Evolutionary conservation across 2,329 filamentous ascomycete species (phyloP), one percentile per base, ranked within the genome.

Genomic region (Monosporascus sp.): DNA sequence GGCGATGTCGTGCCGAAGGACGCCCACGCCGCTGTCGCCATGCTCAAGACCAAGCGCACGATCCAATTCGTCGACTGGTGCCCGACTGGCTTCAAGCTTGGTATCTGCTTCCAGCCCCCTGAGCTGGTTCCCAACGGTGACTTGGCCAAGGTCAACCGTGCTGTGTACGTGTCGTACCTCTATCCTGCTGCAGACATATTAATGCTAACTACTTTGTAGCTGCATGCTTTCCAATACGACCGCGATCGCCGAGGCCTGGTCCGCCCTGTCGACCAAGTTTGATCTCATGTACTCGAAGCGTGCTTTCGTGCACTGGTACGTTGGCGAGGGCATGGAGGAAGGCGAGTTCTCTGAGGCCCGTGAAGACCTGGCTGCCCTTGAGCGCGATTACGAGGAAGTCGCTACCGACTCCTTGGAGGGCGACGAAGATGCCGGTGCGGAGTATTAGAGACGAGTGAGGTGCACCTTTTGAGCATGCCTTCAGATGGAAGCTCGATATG

Each of bases 281-380:
- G 94, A 99, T 71, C 90, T 99, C 73, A 99, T 99, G 94, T 97
- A 97, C 87, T 95, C 90, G 75, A 99, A 99, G 88, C 94, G 94
- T 81, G 94, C 94, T 58, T 99, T 99, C 78, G 94, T 99, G 61
- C 94, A 99, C 80, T 99, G 94, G 94, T 99, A 97, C 69, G 94
- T 99, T 71, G 94, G 94, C 80, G 94, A 97, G 83, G 94, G 94
- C 85, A 99, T 99, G 94, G 94, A 99, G 83, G 94, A 99, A 77
- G 94, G 94, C 76, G 94, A 99, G 78, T 99, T 99, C 85, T 96
- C 90, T 53, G 94, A 99, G 82, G 94, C 94, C 61, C 92, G 94
- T 74, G 94, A 99, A 80, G 94, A 99, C 79, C 80, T 99, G 74
- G 94, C 94, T 73, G 94, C 94, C 65, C 84, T 99, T 59, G 94